phyloP scores from a whole-genome alignment of 148 eudicot genomes.

The Agrostemma githago region DNA sequence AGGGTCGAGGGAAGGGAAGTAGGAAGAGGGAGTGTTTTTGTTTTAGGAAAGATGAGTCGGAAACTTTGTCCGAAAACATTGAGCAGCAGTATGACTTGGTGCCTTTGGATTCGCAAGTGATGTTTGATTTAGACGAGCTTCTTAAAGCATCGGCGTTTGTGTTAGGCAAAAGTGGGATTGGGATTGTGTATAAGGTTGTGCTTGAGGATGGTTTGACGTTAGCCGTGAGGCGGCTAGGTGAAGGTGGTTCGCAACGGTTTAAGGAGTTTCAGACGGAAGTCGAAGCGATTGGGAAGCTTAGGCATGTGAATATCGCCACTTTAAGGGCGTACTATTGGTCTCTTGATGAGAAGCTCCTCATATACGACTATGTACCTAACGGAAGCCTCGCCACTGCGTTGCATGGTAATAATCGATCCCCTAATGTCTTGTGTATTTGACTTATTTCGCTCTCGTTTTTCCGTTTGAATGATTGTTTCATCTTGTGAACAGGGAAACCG shows the following conservation, averaged over 20 bases:
- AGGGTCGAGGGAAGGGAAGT: constrained; percentile 40
- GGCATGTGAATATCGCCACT: constrained; percentile 77
- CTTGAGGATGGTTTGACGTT: constrained; percentile 82
- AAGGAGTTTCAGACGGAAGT: constrained; percentile 94
- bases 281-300: constrained; percentile 87
- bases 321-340: constrained; percentile 95
- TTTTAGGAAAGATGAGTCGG: constrained; percentile 85
- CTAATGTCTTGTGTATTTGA: background rate
- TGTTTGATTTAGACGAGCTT: constrained; percentile 85
- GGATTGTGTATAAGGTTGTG: constrained; percentile 94
- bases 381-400: constrained; percentile 81
- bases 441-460: background rate
- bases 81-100: constrained; percentile 92
- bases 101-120: constrained; percentile 60
- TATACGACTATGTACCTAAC: constrained; percentile 68
- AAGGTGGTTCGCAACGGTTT: constrained; percentile 92
- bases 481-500: constrained; percentile 57
- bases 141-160: constrained; percentile 98
- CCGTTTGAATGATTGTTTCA: background rate
- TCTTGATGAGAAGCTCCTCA: constrained; percentile 91
- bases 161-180: constrained; percentile 90
- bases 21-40: constrained; percentile 65
- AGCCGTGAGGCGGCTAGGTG: constrained; percentile 94
- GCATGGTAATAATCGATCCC: constrained; percentile 53
- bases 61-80: constrained; percentile 65